A percentile compares a stretch with the other conserved stretches of the same genome.
phyloP scores from a whole-genome alignment of 495 filamentous ascomycete species.

The Daldinia childiae region DNA sequence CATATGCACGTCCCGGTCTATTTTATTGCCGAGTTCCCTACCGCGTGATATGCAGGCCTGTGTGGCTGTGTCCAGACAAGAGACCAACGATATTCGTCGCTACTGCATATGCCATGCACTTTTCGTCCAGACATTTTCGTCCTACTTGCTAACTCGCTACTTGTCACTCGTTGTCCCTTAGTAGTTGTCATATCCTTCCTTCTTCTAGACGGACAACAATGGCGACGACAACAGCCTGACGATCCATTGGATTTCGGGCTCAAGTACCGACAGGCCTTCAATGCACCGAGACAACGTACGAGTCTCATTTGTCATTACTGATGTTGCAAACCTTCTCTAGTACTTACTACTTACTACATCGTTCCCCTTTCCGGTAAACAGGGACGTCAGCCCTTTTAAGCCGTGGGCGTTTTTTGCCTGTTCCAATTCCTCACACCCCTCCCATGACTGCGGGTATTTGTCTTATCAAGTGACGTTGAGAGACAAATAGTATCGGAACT shows the following conservation, averaged over 20 bases:
- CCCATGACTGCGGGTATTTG: conserved; percentile 37
- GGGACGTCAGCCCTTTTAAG: conserved; percentile 38
- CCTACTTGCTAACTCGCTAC: conserved; percentile 5
- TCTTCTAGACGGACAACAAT: conserved; percentile 26
- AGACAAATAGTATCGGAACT: conserved; percentile 15
- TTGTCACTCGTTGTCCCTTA: background rate
- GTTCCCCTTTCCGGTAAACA: conserved; percentile 34
- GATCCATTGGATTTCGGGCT: conserved; percentile 29
- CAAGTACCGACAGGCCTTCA: conserved; percentile 38
- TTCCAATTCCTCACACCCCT: conserved; percentile 30
- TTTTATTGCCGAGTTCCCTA: conserved; percentile 39
- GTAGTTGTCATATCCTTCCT: conserved; percentile 34
- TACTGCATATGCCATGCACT: conserved; percentile 43
- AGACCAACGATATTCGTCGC: conserved; percentile 37
- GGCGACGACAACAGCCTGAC: conserved; percentile 21
- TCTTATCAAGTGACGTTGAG: conserved; percentile 32
- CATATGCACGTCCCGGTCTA: conserved; percentile 28
- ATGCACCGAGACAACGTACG: conserved; percentile 26
- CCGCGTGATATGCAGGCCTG: conserved; percentile 42
- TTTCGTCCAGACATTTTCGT: conserved; percentile 34
- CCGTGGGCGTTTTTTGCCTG: conserved; percentile 39
- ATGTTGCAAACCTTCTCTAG: conserved; percentile 22
- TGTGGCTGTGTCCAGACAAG: conserved; percentile 36
- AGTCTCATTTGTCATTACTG: conserved; percentile 42
- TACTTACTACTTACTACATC: conserved; percentile 31